Percentiles rank a stretch among this genome's conserved stretches.
These are phyloP conservation scores for Crithidia fasciculata DNA, from an alignment of 208 protist genomes.

Conservation along the genomic window DNA sequence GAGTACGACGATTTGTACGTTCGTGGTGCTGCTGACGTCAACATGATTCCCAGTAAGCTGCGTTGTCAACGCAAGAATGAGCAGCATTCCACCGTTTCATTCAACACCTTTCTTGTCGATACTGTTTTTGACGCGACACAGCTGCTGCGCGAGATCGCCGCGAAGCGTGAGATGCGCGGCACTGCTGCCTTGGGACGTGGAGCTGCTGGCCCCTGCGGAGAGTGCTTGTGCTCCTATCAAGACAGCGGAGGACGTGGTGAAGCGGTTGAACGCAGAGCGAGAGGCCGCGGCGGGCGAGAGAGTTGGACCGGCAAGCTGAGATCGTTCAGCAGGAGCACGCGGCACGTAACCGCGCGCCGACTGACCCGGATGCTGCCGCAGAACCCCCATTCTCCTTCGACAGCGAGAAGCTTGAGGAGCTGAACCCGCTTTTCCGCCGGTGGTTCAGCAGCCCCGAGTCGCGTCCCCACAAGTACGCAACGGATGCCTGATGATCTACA, in stretches of 20 bases:
- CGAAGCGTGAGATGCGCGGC: background rate
- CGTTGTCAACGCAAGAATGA: background rate
- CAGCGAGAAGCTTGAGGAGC: conserved; percentile 39
- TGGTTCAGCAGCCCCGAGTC: conserved; percentile 48
- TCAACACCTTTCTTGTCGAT: background rate
- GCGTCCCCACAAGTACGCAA: conserved; percentile 57
- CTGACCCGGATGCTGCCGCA: conserved; percentile 12
- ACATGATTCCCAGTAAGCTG: conserved; percentile 2
- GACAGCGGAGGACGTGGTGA: conserved; percentile 1
- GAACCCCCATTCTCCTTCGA: conserved; percentile 59
- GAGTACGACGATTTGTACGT: conserved; percentile 55
- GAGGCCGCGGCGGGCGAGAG: background rate
- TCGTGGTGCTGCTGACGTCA: conserved; percentile 27
- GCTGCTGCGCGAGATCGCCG: background rate
- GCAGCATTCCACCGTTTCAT: background rate
- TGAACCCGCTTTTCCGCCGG: conserved; percentile 73
- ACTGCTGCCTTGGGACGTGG: background rate
- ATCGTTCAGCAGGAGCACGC: background rate
- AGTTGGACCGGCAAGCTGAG: conserved; percentile 2
- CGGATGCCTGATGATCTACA: conserved; percentile 94
- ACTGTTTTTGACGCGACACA: conserved; percentile 1
- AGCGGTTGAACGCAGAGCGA: background rate
- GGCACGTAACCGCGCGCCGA: conserved; percentile 11
- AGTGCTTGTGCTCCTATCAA: background rate
- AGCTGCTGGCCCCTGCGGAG: background rate